phyloP scores from a whole-genome alignment of 805 yeast species.

The Kodamaea kaohsiungensis region DNA sequence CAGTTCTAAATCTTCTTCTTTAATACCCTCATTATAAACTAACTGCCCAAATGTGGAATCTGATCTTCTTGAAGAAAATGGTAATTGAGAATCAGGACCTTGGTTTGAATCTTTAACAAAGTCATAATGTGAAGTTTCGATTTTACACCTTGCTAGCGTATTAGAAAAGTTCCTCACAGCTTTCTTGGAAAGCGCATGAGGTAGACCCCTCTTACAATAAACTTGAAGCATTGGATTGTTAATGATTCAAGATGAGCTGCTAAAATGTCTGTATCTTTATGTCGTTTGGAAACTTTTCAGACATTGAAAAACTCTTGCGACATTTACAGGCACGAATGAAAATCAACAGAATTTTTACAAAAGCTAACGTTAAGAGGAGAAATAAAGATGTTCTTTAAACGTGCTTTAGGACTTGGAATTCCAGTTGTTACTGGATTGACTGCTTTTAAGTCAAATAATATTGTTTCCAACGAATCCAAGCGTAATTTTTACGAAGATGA shows the following conservation, averaged over 20 bases:
- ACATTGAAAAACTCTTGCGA: conserved; percentile 1
- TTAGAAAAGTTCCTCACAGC: neutral
- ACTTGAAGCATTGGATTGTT: neutral
- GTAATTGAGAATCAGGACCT: neutral
- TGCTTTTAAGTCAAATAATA: neutral
- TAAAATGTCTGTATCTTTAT: neutral
- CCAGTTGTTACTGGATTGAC: conserved; percentile 3
- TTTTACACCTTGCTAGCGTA: neutral
- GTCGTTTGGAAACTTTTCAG: neutral
- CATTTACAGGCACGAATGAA: conserved; percentile 7
- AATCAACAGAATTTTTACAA: conserved; percentile 4
- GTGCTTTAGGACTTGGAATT: conserved; percentile 5
- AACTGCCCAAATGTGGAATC: conserved; percentile 6
- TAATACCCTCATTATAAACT: neutral
- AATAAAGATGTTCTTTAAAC: conserved; percentile 7
- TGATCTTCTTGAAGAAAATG: conserved; percentile 6
- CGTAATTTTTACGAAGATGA: conserved; percentile 56
- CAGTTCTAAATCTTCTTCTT: neutral
- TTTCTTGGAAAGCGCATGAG: neutral
- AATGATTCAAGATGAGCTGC: conserved; percentile 1
- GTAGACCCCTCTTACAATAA: neutral
- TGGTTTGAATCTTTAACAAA: neutral
- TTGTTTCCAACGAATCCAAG: conserved; percentile 20
- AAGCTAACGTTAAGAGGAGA: neutral
- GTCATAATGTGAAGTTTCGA: conserved; percentile 4